phyloP scores from a whole-genome alignment of 768 basidiomycete species.

The Termitomyces sp. region DNA sequence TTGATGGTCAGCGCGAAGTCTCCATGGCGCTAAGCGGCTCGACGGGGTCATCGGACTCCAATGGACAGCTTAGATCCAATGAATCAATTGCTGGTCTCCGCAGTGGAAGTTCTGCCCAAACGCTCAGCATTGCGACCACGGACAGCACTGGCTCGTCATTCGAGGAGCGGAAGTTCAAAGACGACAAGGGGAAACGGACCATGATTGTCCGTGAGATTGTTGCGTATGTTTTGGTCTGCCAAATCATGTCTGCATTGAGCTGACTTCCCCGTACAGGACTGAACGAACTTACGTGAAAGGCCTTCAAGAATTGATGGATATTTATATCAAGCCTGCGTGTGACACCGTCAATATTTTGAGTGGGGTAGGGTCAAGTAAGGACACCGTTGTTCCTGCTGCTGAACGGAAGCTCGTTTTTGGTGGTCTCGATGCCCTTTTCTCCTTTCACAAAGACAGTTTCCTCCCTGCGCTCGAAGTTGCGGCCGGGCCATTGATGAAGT shows the following conservation, averaged over 20 bases:
- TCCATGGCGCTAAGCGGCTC: constrained; percentile 50
- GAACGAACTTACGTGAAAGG: constrained; percentile 94
- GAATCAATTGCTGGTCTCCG: constrained; percentile 63
- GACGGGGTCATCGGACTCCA: constrained; percentile 38
- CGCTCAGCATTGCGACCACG: constrained; percentile 70
- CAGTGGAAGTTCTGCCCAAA: constrained; percentile 58
- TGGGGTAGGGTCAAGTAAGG: constrained; percentile 68
- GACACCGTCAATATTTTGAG: constrained; percentile 67
- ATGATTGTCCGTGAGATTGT: constrained; percentile 90
- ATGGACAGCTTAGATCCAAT: constrained; percentile 58
- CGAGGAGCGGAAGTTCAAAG: constrained; percentile 87
- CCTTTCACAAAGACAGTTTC: constrained; percentile 92
- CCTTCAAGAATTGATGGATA: constrained; percentile 90
- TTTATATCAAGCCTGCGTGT: constrained; percentile 87
- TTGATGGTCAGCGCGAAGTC: constrained; percentile 55
- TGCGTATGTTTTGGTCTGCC: constrained; percentile 50
- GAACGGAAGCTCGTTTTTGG: constrained; percentile 93
- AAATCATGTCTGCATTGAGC: not conserved
- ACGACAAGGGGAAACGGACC: constrained; percentile 81
- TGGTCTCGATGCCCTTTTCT: constrained; percentile 84
- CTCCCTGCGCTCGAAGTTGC: constrained; percentile 86
- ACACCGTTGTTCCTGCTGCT: constrained; percentile 77
- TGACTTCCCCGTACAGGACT: constrained; percentile 50
- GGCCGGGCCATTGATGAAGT: constrained; percentile 60
- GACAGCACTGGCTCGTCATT: constrained; percentile 63